phyloP scores from a whole-genome alignment of 164 flowering plant species.

The Vitis rupestris region DNA sequence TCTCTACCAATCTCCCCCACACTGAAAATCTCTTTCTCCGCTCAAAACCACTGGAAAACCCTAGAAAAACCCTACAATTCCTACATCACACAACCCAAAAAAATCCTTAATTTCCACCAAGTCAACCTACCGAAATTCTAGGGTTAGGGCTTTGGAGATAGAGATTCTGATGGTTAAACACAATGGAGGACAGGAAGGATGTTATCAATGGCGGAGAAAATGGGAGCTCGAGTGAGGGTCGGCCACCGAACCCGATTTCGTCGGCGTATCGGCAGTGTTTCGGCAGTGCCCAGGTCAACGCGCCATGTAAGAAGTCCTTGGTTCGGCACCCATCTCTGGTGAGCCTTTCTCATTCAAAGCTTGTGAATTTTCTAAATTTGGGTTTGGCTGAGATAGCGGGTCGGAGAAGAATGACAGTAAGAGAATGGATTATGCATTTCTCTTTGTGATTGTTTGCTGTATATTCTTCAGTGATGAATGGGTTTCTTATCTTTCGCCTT shows the following conservation, averaged over 20 bases:
- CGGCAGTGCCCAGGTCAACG: slow-evolving; percentile 16
- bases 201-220: slow-evolving; percentile 20
- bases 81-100: no score
- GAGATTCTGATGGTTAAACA: slow-evolving; percentile 17
- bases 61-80: no score
- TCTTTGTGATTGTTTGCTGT: neutral
- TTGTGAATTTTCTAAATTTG: no score
- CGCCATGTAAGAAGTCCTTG: slow-evolving; percentile 46
- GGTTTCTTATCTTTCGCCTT: no score
- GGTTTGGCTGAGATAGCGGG: no score
- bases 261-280: slow-evolving; percentile 36
- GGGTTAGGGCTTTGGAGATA: neutral
- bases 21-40: no score
- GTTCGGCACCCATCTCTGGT: slow-evolving; percentile 69
- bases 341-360: slow-evolving; percentile 10
- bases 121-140: neutral
- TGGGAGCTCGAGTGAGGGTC: slow-evolving; percentile 47
- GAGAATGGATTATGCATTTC: neutral
- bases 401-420: no score
- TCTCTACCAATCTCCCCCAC: no score
- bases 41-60: no score
- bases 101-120: no score
- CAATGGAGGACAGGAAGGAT: slow-evolving; percentile 52
- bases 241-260: slow-evolving; percentile 65
- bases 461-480: neutral